These are phyloP conservation scores for Ceratocystis albifundus DNA, from an alignment of 2,329 filamentous ascomycete genomes.

Conservation along the genomic window DNA sequence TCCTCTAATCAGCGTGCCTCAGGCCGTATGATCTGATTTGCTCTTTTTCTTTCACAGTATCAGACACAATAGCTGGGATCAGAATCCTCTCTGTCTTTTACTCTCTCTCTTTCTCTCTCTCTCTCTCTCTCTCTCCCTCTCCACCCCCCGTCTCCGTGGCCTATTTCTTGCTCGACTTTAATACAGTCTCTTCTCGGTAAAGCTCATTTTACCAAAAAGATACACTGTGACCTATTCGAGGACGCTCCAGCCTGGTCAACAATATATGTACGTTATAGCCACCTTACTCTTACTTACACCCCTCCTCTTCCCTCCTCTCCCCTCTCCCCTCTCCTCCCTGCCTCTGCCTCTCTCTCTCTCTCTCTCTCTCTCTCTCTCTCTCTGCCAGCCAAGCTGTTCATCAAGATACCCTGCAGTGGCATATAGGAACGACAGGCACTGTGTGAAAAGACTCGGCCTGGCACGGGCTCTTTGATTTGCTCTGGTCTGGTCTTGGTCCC, in stretches of 20 bases:
- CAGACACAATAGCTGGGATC: background rate
- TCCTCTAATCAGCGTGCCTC: background rate
- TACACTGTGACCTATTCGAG: background rate
- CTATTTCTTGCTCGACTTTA: background rate
- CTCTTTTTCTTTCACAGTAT: background rate
- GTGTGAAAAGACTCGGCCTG: background rate
- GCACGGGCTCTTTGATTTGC: background rate
- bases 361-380: background rate
- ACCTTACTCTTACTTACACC: background rate
- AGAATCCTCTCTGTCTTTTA: background rate
- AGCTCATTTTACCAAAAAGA: background rate
- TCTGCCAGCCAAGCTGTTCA: background rate
- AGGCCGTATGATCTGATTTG: background rate
- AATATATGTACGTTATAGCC: background rate
- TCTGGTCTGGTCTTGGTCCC: background rate
- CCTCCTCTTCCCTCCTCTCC: background rate
- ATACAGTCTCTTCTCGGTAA: no score
- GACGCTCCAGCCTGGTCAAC: background rate
- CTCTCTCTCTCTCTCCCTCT: no score
- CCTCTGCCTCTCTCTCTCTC: background rate
- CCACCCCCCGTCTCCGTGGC: no score
- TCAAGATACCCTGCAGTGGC: background rate
- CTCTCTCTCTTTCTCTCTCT: no score
- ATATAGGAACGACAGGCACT: background rate
- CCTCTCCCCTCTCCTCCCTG: background rate